phyloP scores from a whole-genome alignment of 345 rosid genomes.

The Citropsis articulata region DNA sequence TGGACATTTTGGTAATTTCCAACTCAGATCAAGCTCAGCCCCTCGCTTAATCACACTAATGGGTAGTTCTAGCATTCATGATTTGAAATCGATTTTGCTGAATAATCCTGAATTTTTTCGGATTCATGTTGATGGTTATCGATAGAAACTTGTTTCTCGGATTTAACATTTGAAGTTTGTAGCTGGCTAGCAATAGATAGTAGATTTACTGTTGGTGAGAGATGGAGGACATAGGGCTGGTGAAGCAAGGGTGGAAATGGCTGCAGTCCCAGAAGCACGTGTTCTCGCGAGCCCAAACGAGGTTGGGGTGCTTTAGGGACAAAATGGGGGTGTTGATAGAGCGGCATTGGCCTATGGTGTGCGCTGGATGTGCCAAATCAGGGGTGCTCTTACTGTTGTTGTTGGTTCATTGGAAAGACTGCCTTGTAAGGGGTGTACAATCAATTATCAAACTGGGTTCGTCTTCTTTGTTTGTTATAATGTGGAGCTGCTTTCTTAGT shows the following conservation, averaged over 20 bases:
- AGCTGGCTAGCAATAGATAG: not conserved
- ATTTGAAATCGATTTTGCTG: conserved; percentile 10
- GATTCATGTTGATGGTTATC: conserved; percentile 5
- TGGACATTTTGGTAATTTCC: not conserved
- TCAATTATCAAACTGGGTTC: conserved; percentile 73
- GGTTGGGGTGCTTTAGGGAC: conserved; percentile 41
- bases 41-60: not conserved
- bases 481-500: conserved; percentile 99
- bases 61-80: conserved; percentile 15
- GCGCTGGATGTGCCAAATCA: conserved; percentile 56
- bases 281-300: conserved; percentile 42
- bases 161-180: not conserved
- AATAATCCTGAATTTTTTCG: conserved; percentile 2
- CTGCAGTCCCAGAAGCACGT: conserved; percentile 64
- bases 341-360: conserved; percentile 88
- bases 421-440: conserved; percentile 59
- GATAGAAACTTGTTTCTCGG: not conserved
- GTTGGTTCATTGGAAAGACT: conserved; percentile 72
- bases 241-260: conserved; percentile 91
- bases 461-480: conserved; percentile 79
- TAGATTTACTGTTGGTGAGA: conserved; percentile 10
- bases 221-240: conserved; percentile 90
- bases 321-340: conserved; percentile 55
- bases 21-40: conserved; percentile 13
- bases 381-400: conserved; percentile 36